Evolutionary conservation across 768 basidiomycete species (phyloP).

Genomic region (Pseudohyphozyma bogoriensis): DNA sequence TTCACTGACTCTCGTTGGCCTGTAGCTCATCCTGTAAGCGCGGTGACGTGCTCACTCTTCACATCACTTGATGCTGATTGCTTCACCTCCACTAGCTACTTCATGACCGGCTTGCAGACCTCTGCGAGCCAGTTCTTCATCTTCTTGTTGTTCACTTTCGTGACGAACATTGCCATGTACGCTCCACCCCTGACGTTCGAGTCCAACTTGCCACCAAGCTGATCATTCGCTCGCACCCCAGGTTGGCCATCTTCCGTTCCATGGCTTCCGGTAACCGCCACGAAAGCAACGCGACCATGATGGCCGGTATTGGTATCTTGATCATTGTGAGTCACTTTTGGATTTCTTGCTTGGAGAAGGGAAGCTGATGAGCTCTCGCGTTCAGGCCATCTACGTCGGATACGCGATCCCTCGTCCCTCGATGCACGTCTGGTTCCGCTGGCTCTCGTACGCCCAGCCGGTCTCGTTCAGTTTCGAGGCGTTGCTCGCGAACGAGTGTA

Average conservation of each 20-base stretch:
- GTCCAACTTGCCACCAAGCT: conserved; percentile 1
- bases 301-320: conserved; percentile 19
- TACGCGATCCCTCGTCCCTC: conserved; percentile 37
- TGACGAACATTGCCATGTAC: conserved; percentile 37
- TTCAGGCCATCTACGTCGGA: conserved; percentile 40
- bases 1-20: neutral
- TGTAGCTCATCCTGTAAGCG: conserved; percentile 32
- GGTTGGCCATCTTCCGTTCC: conserved; percentile 31
- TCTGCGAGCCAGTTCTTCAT: conserved; percentile 43
- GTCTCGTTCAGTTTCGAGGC: conserved; percentile 32
- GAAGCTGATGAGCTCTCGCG: conserved; percentile 36
- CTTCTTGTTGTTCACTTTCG: conserved; percentile 41
- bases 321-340: too few species aligned
- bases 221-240: conserved; percentile 5
- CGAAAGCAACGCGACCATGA: conserved; percentile 21
- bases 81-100: too few species aligned
- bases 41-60: conserved; percentile 6
- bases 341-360: too few species aligned
- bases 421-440: conserved; percentile 40
- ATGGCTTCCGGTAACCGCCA: conserved; percentile 22
- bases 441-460: conserved; percentile 42
- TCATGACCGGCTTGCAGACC: conserved; percentile 42
- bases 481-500: conserved; percentile 24
- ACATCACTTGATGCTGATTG: too few species aligned
- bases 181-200: too few species aligned